phyloP scores from a whole-genome alignment of 495 filamentous ascomycete species.

The Penicillium riverlandense region DNA sequence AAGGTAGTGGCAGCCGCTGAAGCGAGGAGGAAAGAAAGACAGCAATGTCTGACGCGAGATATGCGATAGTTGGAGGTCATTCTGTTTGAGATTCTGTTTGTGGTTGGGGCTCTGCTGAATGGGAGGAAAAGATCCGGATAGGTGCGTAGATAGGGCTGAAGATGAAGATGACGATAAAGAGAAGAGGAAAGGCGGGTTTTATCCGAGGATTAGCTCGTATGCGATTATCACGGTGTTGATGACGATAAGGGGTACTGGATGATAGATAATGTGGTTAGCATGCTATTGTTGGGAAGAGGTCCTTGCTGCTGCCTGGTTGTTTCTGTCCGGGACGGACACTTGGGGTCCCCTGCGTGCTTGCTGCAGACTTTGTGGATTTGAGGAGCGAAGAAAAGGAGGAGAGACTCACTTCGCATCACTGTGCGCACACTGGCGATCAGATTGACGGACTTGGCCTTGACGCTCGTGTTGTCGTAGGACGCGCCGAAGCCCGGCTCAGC shows the following conservation, averaged over 20 bases:
- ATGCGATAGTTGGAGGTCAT: too few relatives aligned
- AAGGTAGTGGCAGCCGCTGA: too few relatives aligned
- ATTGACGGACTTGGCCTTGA: constrained; percentile 82
- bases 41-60: too few relatives aligned
- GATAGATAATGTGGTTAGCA: too few relatives aligned
- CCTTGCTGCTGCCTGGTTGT: constrained; percentile 5
- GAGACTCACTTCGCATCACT: constrained; percentile 81
- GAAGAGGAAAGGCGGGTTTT: constrained; percentile 21
- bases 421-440: constrained; percentile 86
- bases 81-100: too few relatives aligned
- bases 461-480: constrained; percentile 61
- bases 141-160: not conserved
- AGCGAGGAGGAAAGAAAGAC: too few relatives aligned
- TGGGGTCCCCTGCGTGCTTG: not conserved
- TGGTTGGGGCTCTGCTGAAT: too few relatives aligned
- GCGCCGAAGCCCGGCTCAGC: constrained; percentile 69
- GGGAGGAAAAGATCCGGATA: too few relatives aligned
- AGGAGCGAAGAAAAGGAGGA: not conserved
- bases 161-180: not conserved
- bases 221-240: constrained; percentile 87
- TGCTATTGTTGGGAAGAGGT: not conserved
- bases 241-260: constrained; percentile 81
- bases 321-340: not conserved
- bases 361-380: not conserved
- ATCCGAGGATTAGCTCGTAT: constrained; percentile 84